Conservation (phyloP, 768 basidiomycete genomes). For the Ramaria sp. region DNA sequence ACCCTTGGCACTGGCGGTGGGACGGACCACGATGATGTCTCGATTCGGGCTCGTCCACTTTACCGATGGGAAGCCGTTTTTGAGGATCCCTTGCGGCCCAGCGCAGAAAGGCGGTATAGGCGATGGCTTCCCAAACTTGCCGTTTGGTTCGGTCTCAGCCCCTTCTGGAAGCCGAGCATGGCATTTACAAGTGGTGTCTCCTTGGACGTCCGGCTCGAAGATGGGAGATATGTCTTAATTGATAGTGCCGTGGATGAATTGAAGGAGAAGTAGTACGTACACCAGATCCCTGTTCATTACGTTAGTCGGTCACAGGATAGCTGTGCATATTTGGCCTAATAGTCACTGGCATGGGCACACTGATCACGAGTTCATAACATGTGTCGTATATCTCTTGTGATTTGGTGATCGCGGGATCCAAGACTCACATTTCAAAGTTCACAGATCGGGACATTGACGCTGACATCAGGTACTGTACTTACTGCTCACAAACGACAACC, state of each 20-base stretch:
- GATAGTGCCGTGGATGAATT: slow-evolving; percentile 10
- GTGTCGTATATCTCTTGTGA: too few species aligned
- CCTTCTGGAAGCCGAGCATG: slow-evolving; percentile 45
- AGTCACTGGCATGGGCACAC: too few species aligned
- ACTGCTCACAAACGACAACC: too few species aligned
- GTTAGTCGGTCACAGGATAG: too few species aligned
- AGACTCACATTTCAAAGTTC: too few species aligned
- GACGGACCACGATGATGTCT: slow-evolving; percentile 56
- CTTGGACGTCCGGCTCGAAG: slow-evolving; percentile 45
- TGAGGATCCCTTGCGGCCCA: slow-evolving; percentile 37
- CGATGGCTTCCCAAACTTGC: slow-evolving; percentile 43
- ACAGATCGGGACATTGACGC: too few species aligned
- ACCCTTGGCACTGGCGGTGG: slow-evolving; percentile 58
- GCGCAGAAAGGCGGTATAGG: slow-evolving; percentile 23
- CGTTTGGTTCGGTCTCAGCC: slow-evolving; percentile 61
- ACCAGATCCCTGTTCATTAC: background rate
- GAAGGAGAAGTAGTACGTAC: background rate
- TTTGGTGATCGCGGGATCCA: too few species aligned
- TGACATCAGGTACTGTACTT: too few species aligned
- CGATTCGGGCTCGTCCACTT: slow-evolving; percentile 47
- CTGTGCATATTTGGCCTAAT: too few species aligned
- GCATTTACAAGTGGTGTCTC: slow-evolving; percentile 43
- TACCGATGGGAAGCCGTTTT: slow-evolving; percentile 67
- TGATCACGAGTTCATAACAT: too few species aligned
- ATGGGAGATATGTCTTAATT: slow-evolving; percentile 47